These are phyloP conservation scores for Pseudopithomyces chartarum DNA, from an alignment of 2,329 filamentous ascomycete genomes.

Conservation along the genomic window DNA sequence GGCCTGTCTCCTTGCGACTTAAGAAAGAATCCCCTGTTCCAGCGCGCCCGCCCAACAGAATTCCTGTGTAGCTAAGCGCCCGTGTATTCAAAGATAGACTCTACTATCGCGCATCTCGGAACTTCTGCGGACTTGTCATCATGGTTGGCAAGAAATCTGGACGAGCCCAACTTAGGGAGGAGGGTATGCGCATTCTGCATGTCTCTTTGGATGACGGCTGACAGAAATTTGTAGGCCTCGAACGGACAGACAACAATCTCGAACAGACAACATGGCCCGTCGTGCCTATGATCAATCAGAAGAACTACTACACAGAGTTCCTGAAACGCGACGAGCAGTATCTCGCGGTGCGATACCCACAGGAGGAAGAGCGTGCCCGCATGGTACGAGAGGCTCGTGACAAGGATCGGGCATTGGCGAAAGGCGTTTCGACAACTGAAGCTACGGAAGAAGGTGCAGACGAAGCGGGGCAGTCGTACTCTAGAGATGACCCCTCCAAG, in stretches of 20 bases:
- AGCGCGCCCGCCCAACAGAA: too few species aligned
- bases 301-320: constrained; percentile 95
- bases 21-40: too few species aligned
- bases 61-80: too few species aligned
- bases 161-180: constrained; percentile 64
- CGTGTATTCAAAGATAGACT: too few species aligned
- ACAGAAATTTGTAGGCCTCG: constrained; percentile 68
- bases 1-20: too few species aligned
- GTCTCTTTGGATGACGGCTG: constrained; percentile 7
- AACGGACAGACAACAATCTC: constrained; percentile 98
- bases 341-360: constrained; percentile 83
- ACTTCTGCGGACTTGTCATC: too few species aligned
- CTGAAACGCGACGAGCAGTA: constrained; percentile 98
- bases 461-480: constrained; percentile 34
- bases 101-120: too few species aligned
- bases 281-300: constrained; percentile 93
- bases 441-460: constrained; percentile 36
- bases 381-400: constrained; percentile 88
- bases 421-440: constrained; percentile 61
- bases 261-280: constrained; percentile 93
- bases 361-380: constrained; percentile 81
- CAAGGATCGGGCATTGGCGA: constrained; percentile 81
- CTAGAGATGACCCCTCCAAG: constrained; percentile 73
- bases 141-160: constrained; percentile 73
- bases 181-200: constrained; percentile 48